These are phyloP conservation scores for Mortierella sp. DNA, from an alignment of 371 early-diverging fungal species.

Conservation along the genomic window DNA sequence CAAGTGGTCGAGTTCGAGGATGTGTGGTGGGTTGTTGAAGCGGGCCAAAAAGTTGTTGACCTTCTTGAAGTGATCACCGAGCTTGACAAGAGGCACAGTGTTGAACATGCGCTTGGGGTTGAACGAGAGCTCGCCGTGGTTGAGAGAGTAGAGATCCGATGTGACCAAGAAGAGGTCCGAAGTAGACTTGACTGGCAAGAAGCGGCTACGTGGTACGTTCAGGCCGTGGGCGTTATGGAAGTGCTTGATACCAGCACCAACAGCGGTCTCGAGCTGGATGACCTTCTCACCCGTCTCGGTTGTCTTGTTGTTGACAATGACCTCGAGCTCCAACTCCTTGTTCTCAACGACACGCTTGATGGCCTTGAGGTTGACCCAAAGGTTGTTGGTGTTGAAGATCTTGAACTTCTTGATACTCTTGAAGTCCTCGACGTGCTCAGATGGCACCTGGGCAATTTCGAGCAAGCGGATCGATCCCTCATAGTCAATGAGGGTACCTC, in stretches of 20 bases:
- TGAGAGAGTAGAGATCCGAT: slow-evolving; percentile 92
- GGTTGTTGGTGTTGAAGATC: slow-evolving; percentile 99
- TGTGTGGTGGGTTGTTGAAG: slow-evolving; percentile 95
- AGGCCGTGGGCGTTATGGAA: slow-evolving; percentile 97
- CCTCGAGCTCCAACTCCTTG: slow-evolving; percentile 89
- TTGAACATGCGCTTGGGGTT: slow-evolving; percentile 94
- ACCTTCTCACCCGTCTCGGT: slow-evolving; percentile 90
- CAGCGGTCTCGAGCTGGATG: slow-evolving; percentile 99
- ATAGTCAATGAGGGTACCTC: slow-evolving; percentile 99
- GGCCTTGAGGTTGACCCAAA: slow-evolving; percentile 97
- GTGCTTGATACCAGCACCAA: slow-evolving; percentile 99
- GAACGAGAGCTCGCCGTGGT: slow-evolving; percentile 93
- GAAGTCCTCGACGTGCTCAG: slow-evolving; percentile 97
- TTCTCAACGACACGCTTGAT: slow-evolving; percentile 94
- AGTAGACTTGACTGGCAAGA: slow-evolving; percentile 99
- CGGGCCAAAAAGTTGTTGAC: slow-evolving; percentile 76
- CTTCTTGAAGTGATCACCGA: slow-evolving; percentile 99
- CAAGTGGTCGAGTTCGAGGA: slow-evolving; percentile 98
- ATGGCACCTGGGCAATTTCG: slow-evolving; percentile 99
- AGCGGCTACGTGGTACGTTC: slow-evolving; percentile 98
- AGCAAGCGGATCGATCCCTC: slow-evolving; percentile 94
- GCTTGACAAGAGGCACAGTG: slow-evolving; percentile 95
- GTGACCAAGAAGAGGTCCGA: slow-evolving; percentile 98
- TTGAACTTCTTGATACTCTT: slow-evolving; percentile 99
- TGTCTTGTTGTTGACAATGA: slow-evolving; percentile 98